Percentiles rank a stretch among this genome's conserved stretches.
Conservation (phyloP, 345 rosid species). For the Sonneratia alba region DNA sequence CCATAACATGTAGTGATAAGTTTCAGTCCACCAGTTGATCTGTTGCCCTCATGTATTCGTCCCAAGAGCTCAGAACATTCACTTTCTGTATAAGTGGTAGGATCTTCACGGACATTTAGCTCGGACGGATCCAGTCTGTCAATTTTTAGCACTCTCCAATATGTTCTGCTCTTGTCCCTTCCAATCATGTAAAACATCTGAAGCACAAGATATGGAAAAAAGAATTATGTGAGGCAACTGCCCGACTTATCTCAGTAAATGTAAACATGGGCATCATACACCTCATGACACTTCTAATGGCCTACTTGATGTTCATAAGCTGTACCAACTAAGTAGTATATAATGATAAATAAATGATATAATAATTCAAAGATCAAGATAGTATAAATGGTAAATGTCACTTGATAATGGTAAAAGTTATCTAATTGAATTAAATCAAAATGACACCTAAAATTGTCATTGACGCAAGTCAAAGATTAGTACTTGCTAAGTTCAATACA, state of each 20-base stretch:
- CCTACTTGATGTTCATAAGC: too few relatives aligned
- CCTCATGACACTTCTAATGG: too few relatives aligned
- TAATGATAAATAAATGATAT: too few relatives aligned
- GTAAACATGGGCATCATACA: neutral
- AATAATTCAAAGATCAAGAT: too few relatives aligned
- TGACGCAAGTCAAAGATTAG: too few relatives aligned
- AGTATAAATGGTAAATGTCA: too few relatives aligned
- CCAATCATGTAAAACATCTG: conserved; percentile 83
- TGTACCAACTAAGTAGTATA: too few relatives aligned
- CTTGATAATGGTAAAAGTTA: too few relatives aligned
- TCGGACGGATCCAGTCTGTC: conserved; percentile 63
- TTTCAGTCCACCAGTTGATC: conserved; percentile 78
- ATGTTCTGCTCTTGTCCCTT: conserved; percentile 53
- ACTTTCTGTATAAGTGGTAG: conserved; percentile 54
- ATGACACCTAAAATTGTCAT: too few relatives aligned
- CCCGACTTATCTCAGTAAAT: neutral
- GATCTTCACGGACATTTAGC: conserved; percentile 69
- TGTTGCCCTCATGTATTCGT: conserved; percentile 91
- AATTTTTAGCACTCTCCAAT: conserved; percentile 78
- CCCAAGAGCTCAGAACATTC: conserved; percentile 71
- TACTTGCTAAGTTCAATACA: too few relatives aligned
- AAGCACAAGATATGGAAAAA: conserved; percentile 7
- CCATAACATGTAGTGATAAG: conserved; percentile 86
- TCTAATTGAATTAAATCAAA: too few relatives aligned
- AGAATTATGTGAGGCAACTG: neutral